Base-by-base conservation (phyloP, 2,329 filamentous ascomycete genomes). In the Colletotrichum musae region DNA sequence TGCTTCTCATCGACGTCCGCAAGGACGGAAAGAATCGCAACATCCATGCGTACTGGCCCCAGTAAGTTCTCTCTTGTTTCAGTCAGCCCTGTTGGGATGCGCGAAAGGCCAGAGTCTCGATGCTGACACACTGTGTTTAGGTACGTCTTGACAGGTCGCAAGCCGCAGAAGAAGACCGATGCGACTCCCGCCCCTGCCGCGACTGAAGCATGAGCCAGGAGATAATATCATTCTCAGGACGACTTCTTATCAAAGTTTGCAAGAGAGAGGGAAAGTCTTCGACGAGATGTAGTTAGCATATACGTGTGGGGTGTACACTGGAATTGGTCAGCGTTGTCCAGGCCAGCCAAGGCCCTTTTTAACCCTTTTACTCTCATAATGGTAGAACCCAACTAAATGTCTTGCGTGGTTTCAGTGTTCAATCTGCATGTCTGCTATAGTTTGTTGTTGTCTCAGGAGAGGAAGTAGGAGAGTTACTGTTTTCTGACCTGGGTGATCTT, bases 41-140 rank as follows among this genome's bases (percentile, higher is more conserved):
- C 0, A 75, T 81, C 6, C 81, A 83, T 56, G 75, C 75, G 0
- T 82, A 78, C 71, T 81, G 80, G 76, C 77, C 78, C 13, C 74
- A 81, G 77, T 82, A 72, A 77, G 79, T 58, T 52, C 13, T 16
- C 5, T 4, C 21, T 3, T 21, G 21, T 21, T 3, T 3, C 3
- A 3, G 3, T 21, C 50, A 2, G 26, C 15, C 21, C 5, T 6
- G 6, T 24, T 24, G 21, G 21, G 21, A 2, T 24, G 3, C 21
- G 21, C 2, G 21, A 24, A 24, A 24, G 21, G 21, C 21, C 21
- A 24, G 21, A 24, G 21, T 2, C 21, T 24, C 21, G 21, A 24
- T 16, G 12, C 41, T 43, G 13, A 43, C 41, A 12, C 6, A 52
- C 5, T 4, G 6, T 24, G 0, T 0, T 1, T 32, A 52, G 50